Evolutionary conservation across 352 stramenopile genomes (phyloP).

Genomic region (Phytophthora sansomeana): DNA sequence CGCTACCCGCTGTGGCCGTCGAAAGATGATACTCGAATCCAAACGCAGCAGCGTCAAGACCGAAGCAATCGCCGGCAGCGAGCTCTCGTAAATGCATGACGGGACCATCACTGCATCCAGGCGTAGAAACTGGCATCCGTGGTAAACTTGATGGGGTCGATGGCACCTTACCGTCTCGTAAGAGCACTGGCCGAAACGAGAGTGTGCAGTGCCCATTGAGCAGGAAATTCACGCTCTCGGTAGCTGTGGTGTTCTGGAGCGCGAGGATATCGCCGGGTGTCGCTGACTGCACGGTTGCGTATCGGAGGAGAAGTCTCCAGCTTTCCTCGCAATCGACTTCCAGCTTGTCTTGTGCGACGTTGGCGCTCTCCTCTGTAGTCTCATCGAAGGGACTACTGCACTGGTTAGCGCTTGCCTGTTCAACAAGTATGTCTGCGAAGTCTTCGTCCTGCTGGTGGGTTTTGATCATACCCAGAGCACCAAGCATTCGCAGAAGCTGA

Average conservation of each 20-base stretch:
- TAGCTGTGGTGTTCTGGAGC: constrained; percentile 10
- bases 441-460: background rate
- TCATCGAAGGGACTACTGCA: constrained; percentile 10
- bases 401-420: constrained; percentile 1
- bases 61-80: constrained; percentile 49
- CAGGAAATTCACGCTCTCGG: constrained; percentile 30
- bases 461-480: constrained; percentile 16
- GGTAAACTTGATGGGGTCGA: constrained; percentile 11
- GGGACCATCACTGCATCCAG: background rate
- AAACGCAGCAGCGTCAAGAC: constrained; percentile 56
- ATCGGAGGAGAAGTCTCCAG: constrained; percentile 26
- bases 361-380: background rate
- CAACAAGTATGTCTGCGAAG: background rate
- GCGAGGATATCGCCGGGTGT: constrained; percentile 19
- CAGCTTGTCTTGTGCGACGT: constrained; percentile 2
- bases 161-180: constrained; percentile 4
- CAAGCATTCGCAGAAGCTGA: constrained; percentile 31
- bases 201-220: constrained; percentile 35
- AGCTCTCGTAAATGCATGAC: constrained; percentile 43
- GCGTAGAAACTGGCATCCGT: constrained; percentile 2
- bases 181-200: constrained; percentile 27
- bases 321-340: constrained; percentile 10
- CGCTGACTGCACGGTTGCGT: constrained; percentile 26
- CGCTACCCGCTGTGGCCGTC: constrained; percentile 45
- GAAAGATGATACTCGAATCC: constrained; percentile 44